Base-by-base conservation (phyloP, 2,329 filamentous ascomycete species). In the Paecilomyces sp. region DNA sequence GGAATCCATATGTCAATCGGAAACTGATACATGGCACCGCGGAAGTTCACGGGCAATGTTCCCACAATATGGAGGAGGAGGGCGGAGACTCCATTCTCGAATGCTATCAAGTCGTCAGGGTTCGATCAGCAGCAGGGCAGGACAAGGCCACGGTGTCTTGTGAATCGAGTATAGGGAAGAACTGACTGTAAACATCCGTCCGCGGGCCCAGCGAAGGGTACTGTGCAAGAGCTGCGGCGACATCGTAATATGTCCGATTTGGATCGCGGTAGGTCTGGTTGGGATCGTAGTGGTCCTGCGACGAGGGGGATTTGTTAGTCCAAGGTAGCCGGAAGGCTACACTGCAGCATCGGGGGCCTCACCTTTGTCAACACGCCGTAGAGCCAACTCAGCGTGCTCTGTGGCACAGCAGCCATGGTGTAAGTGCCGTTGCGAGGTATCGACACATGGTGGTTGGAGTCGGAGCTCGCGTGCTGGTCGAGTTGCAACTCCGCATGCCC, bases 1-100 rank as follows among this genome's bases (percentile, higher is more conserved):
- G 94, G 94, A 53, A 97, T 82, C 93, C 94, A 97, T 83, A 97
- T 76, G 63, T 90, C 89, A 64, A 99, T 81, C 24, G 94, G 94
- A 68, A 97, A 97, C 65, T 91, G 85, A 76, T 97, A 99, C 3
- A 87, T 89, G 30, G 86, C 88, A 70, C 92, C 93, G 68, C 93
- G 88, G 77, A 97, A 99, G 66, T 84, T 81, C 61, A 96, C 92
- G n/a, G 94, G 92, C 41, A 99, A 78, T 3, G 92, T 97, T 65
- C 94, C 94, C 47, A 86, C 85, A 57, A 99, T 83, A 66, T 91
- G 90, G 56, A 99, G 81, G 58, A 99, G 87, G 31, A 99, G 85
- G 56, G 92, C 90, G 12, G 92, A 93, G 64, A 84, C 80, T 69
- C 94, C 94, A 80, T 90, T 90, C 67, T 96, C 89, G 73, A 92